Evolutionary conservation across 768 basidiomycete species (phyloP).

Genomic region (Candolleomyces efflorescens): DNA sequence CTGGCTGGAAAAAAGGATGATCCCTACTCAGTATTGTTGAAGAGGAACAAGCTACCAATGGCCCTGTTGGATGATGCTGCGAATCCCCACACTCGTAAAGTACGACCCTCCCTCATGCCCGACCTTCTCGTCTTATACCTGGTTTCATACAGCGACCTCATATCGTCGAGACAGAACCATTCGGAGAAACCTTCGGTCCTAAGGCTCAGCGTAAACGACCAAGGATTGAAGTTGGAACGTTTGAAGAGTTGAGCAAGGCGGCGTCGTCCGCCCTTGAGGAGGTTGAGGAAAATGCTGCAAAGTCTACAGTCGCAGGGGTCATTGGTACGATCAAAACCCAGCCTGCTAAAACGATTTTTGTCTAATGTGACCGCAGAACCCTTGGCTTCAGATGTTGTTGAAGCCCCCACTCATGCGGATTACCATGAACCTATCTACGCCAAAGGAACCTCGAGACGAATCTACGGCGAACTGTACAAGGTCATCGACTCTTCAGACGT

Average conservation of each 20-base stretch:
- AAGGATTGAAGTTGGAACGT: conserved; percentile 80
- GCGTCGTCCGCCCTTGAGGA: conserved; percentile 53
- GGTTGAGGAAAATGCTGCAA: conserved; percentile 40
- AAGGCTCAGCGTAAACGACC: conserved; percentile 94
- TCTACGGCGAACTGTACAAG: conserved; percentile 98
- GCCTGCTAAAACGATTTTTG: neutral
- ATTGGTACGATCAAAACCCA: conserved; percentile 34
- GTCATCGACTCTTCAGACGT: conserved; percentile 99
- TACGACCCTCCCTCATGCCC: conserved; percentile 8
- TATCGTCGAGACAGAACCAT: conserved; percentile 95
- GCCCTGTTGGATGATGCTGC: conserved; percentile 87
- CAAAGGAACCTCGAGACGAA: conserved; percentile 93
- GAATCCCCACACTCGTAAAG: conserved; percentile 79
- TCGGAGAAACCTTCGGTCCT: conserved; percentile 90
- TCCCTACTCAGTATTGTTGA: conserved; percentile 92
- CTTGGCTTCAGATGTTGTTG: conserved; percentile 43
- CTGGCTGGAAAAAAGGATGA: conserved; percentile 82
- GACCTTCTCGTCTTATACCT: neutral
- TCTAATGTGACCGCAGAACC: conserved; percentile 32
- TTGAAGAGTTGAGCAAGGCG: conserved; percentile 81
- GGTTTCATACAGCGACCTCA: conserved; percentile 63
- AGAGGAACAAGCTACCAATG: conserved; percentile 96
- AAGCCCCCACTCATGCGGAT: conserved; percentile 67
- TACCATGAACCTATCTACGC: conserved; percentile 88
- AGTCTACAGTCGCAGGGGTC: conserved; percentile 31